Evolutionary conservation across 2,329 filamentous ascomycete genomes (phyloP).

Genomic region (Penicillium thymicola): DNA sequence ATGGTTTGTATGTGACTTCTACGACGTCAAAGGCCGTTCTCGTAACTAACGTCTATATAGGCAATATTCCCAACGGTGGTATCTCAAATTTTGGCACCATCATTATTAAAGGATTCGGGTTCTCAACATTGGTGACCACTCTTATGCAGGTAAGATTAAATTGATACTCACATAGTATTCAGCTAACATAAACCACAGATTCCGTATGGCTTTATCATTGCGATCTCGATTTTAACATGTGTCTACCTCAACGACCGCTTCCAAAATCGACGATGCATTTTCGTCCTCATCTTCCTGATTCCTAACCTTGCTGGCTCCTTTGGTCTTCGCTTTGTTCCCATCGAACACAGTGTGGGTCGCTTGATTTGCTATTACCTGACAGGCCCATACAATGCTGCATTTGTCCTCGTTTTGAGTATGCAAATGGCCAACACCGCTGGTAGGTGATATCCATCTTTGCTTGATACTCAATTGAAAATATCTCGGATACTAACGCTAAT

Average conservation of each 20-base stretch:
- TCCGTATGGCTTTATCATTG: slow-evolving; percentile 50
- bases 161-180: too few species aligned
- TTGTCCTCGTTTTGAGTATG: slow-evolving; percentile 50
- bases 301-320: slow-evolving; percentile 59
- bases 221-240: slow-evolving; percentile 50
- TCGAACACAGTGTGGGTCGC: slow-evolving; percentile 51
- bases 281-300: slow-evolving; percentile 56
- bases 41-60: slow-evolving; percentile 7
- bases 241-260: slow-evolving; percentile 50
- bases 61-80: slow-evolving; percentile 55
- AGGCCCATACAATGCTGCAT: slow-evolving; percentile 54
- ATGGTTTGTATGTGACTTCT: slow-evolving; percentile 37
- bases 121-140: slow-evolving; percentile 53
- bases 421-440: slow-evolving; percentile 46
- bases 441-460: slow-evolving; percentile 6
- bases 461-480: not conserved
- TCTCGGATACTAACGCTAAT: not conserved
- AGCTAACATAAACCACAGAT: slow-evolving; percentile 30
- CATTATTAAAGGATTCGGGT: slow-evolving; percentile 58
- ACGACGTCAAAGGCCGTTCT: fast-evolving
- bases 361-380: slow-evolving; percentile 59
- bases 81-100: slow-evolving; percentile 59
- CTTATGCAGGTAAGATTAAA: slow-evolving; percentile 44
- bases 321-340: slow-evolving; percentile 54
- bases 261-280: slow-evolving; percentile 50